Conservation (phyloP, 306 rosid species). For the Lathyrus oleraceus region DNA sequence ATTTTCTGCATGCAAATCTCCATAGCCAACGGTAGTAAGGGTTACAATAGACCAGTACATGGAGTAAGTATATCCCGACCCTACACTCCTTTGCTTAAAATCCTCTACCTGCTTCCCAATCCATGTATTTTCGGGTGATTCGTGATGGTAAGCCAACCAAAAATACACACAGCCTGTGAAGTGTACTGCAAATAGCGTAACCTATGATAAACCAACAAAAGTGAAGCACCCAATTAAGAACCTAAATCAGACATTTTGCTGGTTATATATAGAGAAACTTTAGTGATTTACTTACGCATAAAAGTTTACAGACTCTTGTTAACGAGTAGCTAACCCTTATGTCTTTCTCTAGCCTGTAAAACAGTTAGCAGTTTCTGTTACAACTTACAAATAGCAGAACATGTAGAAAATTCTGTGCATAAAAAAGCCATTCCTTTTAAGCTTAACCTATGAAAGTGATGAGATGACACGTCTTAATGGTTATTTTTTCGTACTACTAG, state of each 20-base stretch:
- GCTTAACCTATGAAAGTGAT: neutral
- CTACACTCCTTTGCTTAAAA: constrained; percentile 52
- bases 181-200: constrained; percentile 76
- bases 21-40: constrained; percentile 87
- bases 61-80: constrained; percentile 71
- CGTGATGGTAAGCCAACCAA: constrained; percentile 72
- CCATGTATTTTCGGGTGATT: constrained; percentile 58
- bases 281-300: constrained; percentile 61
- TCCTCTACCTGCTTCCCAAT: constrained; percentile 52
- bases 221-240: constrained; percentile 15
- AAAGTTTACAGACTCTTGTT: constrained; percentile 65
- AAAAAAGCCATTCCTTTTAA: neutral
- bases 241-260: constrained; percentile 8
- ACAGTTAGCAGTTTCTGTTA: constrained; percentile 15
- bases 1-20: constrained; percentile 85
- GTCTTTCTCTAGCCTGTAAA: constrained; percentile 85
- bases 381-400: neutral
- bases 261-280: neutral
- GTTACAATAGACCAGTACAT: constrained; percentile 84
- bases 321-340: constrained; percentile 71
- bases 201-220: constrained; percentile 50
- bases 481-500: neutral
- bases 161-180: constrained; percentile 82
- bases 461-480: neutral
- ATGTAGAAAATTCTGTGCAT: neutral